Evolutionary conservation across 1,284 basidiomycete species (phyloP), one percentile per base, ranked within the genome.

Genomic region (Xanthoconium separans): DNA sequence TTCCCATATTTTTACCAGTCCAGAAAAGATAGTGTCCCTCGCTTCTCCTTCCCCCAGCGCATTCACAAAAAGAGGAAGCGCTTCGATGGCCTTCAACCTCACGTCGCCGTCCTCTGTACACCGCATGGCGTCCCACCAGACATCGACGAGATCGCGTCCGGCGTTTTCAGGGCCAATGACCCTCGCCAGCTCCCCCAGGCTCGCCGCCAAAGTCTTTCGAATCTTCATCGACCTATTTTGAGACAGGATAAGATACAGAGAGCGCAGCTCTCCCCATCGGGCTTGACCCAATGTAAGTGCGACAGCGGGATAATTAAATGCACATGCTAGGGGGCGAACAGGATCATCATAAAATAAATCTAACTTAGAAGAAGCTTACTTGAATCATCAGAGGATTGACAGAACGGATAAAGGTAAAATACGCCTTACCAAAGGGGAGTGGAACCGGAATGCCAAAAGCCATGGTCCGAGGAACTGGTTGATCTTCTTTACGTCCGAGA

Each of bases 291-390:
- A 77, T 1, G 95, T 93, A 9, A 95, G 78, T 12, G 87, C 84
- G 2, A 98, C 92, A 12, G 95, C 95, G 18, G 95, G 96, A 64
- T 93, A 89, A 71, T 98, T 98, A 78, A 95, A 98, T 9, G 93
- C 93, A 61, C 93, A 91, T 30, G 97, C 88, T 16, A 95, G 76
- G 11, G 92, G 85, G 41, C 94, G 85, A 52, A 91, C 85, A 1
- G 85, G 82, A 59, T 84, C 79, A 20, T 73, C 71, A 59, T 73
- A 77, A 63, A 82, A 79, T 31, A 71, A 68, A 53, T 78, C 76
- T 53, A 77, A 57, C 27, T 61, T 58, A 43, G 66, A 59, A n/a
- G 56, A 51, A 11, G 47, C 70, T 72, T 55, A 2, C 36, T 43
- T 24, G 39, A 37, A 29, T 20, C 11, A 16, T 69, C 52, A 69